These are phyloP conservation scores for Talaromyces islandicus DNA, from an alignment of 2,329 filamentous ascomycete species.

Conservation along the genomic window DNA sequence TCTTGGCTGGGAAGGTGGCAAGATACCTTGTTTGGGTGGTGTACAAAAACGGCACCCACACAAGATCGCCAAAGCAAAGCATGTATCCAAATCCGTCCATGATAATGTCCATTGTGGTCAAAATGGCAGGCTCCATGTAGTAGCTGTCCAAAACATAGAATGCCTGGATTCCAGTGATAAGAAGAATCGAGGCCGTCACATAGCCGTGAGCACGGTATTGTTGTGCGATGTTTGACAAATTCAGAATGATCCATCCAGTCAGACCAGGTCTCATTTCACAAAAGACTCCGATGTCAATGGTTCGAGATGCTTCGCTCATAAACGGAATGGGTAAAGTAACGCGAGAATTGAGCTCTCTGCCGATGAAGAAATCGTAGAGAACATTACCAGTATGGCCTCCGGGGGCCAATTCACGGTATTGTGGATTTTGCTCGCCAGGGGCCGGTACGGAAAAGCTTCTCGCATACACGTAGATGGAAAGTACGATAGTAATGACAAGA, in stretches of 20 bases:
- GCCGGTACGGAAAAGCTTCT: conserved; percentile 72
- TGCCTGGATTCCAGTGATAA: conserved; percentile 70
- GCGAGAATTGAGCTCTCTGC: conserved; percentile 88
- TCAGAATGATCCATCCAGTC: conserved; percentile 80
- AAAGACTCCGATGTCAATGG: conserved; percentile 84
- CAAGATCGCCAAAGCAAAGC: conserved; percentile 86
- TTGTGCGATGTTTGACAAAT: conserved; percentile 76
- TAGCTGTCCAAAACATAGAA: conserved; percentile 80
- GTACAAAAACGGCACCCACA: conserved; percentile 90
- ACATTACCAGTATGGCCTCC: conserved; percentile 79
- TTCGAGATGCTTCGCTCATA: conserved; percentile 55
- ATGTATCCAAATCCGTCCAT: conserved; percentile 93
- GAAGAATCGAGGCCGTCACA: conserved; percentile 77
- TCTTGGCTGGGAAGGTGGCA: conserved; percentile 70
- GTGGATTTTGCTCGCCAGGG: conserved; percentile 56
- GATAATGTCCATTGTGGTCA: conserved; percentile 92
- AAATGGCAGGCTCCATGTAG: conserved; percentile 79
- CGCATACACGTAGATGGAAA: conserved; percentile 75
- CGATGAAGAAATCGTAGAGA: conserved; percentile 95
- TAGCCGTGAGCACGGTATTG: conserved; percentile 82
- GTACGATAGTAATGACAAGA: conserved; percentile 64
- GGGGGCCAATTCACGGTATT: conserved; percentile 70
- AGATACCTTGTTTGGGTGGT: conserved; percentile 80
- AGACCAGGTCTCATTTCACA: conserved; percentile 89
- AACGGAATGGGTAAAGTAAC: conserved; percentile 61